These are phyloP conservation scores for Peniophora sp. DNA, from an alignment of 1,284 basidiomycete genomes.

Conservation along the genomic window DNA sequence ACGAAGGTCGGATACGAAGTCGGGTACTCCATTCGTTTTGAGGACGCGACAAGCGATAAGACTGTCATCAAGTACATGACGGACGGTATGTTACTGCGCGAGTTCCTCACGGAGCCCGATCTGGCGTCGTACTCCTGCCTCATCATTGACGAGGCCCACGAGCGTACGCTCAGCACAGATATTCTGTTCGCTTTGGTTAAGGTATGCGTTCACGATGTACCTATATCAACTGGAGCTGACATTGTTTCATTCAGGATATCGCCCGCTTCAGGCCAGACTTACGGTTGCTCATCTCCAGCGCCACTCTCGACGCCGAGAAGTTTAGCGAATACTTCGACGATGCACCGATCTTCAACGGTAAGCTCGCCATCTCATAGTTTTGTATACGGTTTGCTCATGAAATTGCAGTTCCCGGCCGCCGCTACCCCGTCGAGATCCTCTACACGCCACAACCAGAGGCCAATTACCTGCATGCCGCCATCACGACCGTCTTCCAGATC, in stretches of 20 bases:
- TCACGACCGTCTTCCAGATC: constrained; percentile 98
- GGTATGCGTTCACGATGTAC: constrained; percentile 44
- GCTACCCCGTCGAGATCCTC: constrained; percentile 97
- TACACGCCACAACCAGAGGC: constrained; percentile 97
- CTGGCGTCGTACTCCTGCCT: constrained; percentile 87
- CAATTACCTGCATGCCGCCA: constrained; percentile 97
- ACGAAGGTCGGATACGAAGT: constrained; percentile 95
- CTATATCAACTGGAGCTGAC: constrained; percentile 14
- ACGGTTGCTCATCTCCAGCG: constrained; percentile 86
- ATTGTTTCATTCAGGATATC: constrained; percentile 63
- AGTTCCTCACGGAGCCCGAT: constrained; percentile 94
- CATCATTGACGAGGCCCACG: constrained; percentile 97
- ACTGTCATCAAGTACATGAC: constrained; percentile 98
- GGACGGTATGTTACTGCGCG: constrained; percentile 94
- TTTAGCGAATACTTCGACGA: constrained; percentile 95
- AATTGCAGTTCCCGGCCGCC: constrained; percentile 84
- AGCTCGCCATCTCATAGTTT: constrained; percentile 16
- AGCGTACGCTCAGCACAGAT: constrained; percentile 92
- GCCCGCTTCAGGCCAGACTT: constrained; percentile 94
- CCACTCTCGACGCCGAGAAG: constrained; percentile 95
- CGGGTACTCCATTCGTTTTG: constrained; percentile 98
- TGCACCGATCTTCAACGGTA: constrained; percentile 89
- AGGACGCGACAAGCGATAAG: constrained; percentile 98
- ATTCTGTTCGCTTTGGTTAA: constrained; percentile 95
- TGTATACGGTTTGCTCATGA: background rate